A percentile compares a stretch with the other conserved stretches of the same genome.
These are phyloP conservation scores for Leccinum solheimii DNA, from an alignment of 1,284 basidiomycete genomes.

Conservation along the genomic window DNA sequence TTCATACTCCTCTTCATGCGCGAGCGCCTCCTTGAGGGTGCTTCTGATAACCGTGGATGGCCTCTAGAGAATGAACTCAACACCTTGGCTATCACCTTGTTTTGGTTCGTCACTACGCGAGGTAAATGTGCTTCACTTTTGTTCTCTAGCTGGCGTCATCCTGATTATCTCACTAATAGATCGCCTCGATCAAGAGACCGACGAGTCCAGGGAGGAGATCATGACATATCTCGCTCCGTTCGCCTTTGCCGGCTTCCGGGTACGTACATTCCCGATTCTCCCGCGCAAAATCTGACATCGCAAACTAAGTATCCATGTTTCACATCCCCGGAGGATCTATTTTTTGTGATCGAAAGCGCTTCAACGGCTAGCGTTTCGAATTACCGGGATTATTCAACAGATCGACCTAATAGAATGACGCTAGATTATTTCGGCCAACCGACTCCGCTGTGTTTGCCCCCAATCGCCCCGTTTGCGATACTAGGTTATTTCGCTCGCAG, in stretches of 20 bases:
- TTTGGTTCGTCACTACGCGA: slow-evolving; percentile 47
- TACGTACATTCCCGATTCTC: slow-evolving; percentile 30
- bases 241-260: slow-evolving; percentile 50
- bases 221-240: slow-evolving; percentile 44
- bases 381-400: slow-evolving; percentile 26
- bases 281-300: slow-evolving; percentile 13
- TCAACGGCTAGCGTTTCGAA: slow-evolving; percentile 3
- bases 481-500: slow-evolving; percentile 46
- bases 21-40: slow-evolving; percentile 40
- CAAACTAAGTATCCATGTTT: slow-evolving; percentile 36
- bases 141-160: background rate
- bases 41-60: slow-evolving; percentile 45
- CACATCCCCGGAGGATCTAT: slow-evolving; percentile 25
- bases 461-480: slow-evolving; percentile 46
- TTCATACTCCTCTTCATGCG: slow-evolving; percentile 45
- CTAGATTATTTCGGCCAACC: slow-evolving; percentile 45
- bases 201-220: slow-evolving; percentile 36
- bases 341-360: slow-evolving; percentile 8
- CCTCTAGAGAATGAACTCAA: slow-evolving; percentile 47
- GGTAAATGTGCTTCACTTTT: slow-evolving; percentile 12
- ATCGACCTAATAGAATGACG: slow-evolving; percentile 29
- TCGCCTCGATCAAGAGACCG: slow-evolving; percentile 40
- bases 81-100: slow-evolving; percentile 46
- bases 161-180: slow-evolving; percentile 25
- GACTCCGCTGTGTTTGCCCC: slow-evolving; percentile 38